phyloP scores from a whole-genome alignment of 345 rosid genomes.

The Brassica cretica region DNA sequence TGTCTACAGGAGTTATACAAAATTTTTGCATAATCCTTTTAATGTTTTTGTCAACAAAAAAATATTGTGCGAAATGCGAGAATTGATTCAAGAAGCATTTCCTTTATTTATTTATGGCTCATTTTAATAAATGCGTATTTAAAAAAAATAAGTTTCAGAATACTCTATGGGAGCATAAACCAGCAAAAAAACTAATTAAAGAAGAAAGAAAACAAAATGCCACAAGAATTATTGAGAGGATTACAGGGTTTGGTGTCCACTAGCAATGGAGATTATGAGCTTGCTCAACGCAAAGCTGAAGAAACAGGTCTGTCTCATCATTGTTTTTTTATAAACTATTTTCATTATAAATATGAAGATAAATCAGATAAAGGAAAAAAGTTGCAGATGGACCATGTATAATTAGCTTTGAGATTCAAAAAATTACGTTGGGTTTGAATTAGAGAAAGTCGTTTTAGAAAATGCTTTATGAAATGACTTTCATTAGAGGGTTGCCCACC shows the following conservation, averaged over 20 bases:
- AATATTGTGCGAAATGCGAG: neutral
- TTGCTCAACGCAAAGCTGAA: slow-evolving; percentile 90
- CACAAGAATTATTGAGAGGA: slow-evolving; percentile 68
- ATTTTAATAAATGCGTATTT: slow-evolving; percentile 10
- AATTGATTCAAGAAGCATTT: neutral
- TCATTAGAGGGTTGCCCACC: slow-evolving; percentile 37
- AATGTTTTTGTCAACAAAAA: neutral
- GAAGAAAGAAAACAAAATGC: slow-evolving; percentile 47
- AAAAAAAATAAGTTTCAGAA: slow-evolving; percentile 9
- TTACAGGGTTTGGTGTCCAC: slow-evolving; percentile 46
- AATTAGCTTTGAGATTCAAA: slow-evolving; percentile 9
- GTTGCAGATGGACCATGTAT: neutral
- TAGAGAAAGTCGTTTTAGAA: slow-evolving; percentile 27
- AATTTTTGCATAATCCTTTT: neutral
- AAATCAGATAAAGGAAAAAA: slow-evolving; percentile 14
- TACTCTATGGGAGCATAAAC: neutral
- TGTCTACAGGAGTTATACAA: neutral
- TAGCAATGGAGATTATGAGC: slow-evolving; percentile 62
- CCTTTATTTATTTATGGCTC: neutral
- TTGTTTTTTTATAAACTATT: neutral
- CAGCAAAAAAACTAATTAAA: neutral
- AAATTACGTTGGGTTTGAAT: slow-evolving; percentile 27
- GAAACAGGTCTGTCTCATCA: slow-evolving; percentile 70
- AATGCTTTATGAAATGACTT: slow-evolving; percentile 29
- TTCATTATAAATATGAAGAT: slow-evolving; percentile 16